Base-by-base conservation (phyloP, 495 filamentous ascomycete species). In the Amorphotheca resinae region DNA sequence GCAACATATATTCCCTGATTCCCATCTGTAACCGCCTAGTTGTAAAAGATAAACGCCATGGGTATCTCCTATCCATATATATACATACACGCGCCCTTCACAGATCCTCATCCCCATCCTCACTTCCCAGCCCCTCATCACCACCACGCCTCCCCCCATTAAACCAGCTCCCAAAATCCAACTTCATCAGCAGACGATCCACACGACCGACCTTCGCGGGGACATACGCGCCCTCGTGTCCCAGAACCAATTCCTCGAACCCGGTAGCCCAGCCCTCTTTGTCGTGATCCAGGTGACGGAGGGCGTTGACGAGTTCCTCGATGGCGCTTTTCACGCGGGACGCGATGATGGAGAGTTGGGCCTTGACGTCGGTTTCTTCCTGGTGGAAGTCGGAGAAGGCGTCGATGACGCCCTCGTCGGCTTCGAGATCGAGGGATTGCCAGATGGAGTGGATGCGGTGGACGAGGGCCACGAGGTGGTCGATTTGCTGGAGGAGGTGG, bases 171-270 rank as follows among this genome's bases (percentile, higher is more conserved):
- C 64, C 66, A 48, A 84, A 86, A 64, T 91, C 86, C 44, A 93
- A 62, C 58, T 89, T 88, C 82, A 93, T 87, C 33, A 93, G 56
- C 56, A 93, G 64, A 40, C 82, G 66, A 64, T 89, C 83, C 17
- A 91, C 75, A 6, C 84, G 82, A 2, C 77, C 79, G 3, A 77
- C 70, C 33, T 76, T 74, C 41, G 72, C 67, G 5, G 81, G 79
- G 40, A 73, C 67, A 57, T 78, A 86, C 30, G 49, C 56, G 16
- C 61, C 67, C 4, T 60, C 57, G 7, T 60, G 46, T 14, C 58
- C 57, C 12, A 50, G 38, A 14, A 50, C 37, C 4, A 46, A 44
- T 17, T 55, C 42, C 18, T 48, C 48, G 22, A 36, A 51, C 3
- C 67, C 59, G 36, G 60, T 53, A 54, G 64, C 46, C 59, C 64